Evolutionary conservation across 2,329 filamentous ascomycete genomes (phyloP), one percentile per base, ranked within the genome.

Genomic region (Chlorencoelia australis): DNA sequence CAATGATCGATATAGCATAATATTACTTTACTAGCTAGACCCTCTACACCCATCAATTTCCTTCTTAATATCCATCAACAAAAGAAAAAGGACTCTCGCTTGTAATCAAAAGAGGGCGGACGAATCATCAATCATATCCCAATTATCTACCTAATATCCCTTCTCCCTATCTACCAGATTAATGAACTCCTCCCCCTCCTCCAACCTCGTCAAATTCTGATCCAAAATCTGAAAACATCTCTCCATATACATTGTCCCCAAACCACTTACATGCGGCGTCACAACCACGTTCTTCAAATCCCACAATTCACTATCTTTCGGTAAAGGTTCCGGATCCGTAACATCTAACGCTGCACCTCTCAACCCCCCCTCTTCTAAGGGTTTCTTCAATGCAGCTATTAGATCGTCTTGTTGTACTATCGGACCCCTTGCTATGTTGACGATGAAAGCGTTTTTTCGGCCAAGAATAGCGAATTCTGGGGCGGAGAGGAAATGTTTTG

Each of bases 311-410:
- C 71, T 68, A 27, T 76, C 68, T 13, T 56, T 48, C 1, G 74
- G 75, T 44, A 82, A 53, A 0, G 79, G 79, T 50, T 83, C 79
- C 0, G 78, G 77, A 45, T 81, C 75, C 10, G 77, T 74, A 2
- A 82, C 78, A 59, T 83, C 79, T 22, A 82, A 57, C 3, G 75
- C 75, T 0, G 77, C 79, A 19, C 77, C 78, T 17, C 65, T 58
- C 19, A 83, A 52, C 2, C 67, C 64, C 0, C 67, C 68, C 0
- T 63, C 57, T 16, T 47, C 46, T 16, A 41, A 28, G 13, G 42
- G 35, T 18, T 51, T 51, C 40, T 58, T 58, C 21, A 82, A 52
- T 1, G 74, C 69, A 2, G 55, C 58, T 24, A 79, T 65, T 31
- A 83, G 51, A 5, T 71, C 73, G n/a, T 65, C 59, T 44, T 77